Evolutionary conservation across 805 yeast genomes (phyloP), one percentile per base, ranked within the genome.

Genomic region (Barnettozyma wickerhamii): DNA sequence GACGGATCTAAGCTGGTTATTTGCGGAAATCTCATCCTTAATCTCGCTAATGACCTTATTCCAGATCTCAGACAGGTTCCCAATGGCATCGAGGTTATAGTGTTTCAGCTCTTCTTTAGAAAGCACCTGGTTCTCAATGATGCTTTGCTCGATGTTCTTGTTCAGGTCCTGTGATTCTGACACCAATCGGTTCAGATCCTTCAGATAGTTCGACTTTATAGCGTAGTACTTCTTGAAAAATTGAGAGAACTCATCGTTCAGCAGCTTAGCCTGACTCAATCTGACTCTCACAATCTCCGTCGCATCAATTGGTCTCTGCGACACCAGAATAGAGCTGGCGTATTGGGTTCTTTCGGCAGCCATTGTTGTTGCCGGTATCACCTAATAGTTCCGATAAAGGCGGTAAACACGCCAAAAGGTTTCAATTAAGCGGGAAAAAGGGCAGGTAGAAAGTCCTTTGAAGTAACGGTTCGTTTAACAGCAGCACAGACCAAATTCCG

Each of bases 191-290:
- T 42, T 41, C 36, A 57, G 42, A 26, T 55, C 52, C 19, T 37
- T 36, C 7, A 54, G 38, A 36, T 57, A 55, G 17, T 41, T 40
- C 1, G 55, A 43, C 39, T 55, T 55, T 33, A 56, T 51, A 14
- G 44, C 35, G 29, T 56, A 47, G 43, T 56, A 56, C 21, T 74
- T 78, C 30, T 74, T 71, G 41, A 84, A 68, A 71, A 86, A 74
- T 31, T 68, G 70, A 29, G 84, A 78, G 47, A 85, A 68, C 37
- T 76, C 80, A 42, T 73, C 74, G 52, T 82, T 82, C 37, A 79
- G 63, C 33, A 68, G 53, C 51, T 74, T 72, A 34, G 80, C 77
- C 49, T 74, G 76, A 26, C 71, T 63, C 30, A 77, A 65, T 46
- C 89, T 72, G 38, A 79, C 70, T 37, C 78, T 65, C 21, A 83